Evolutionary conservation across 306 rosid species (phyloP).

Genomic region (Cicer judaicum): DNA sequence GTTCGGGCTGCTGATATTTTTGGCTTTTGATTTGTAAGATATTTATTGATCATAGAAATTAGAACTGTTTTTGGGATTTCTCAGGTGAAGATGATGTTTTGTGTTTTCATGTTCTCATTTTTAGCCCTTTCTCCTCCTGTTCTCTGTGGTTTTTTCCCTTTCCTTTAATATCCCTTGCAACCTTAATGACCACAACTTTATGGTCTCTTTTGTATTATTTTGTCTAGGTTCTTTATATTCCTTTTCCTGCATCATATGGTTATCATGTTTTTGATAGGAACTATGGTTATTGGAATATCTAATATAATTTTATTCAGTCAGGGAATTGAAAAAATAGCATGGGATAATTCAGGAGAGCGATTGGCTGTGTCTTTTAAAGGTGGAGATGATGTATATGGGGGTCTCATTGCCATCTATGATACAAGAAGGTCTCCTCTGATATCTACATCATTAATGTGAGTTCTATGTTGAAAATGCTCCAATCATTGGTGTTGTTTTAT

Average conservation of each 20-base stretch:
- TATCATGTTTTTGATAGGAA: slow-evolving; percentile 39
- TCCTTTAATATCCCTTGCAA: not conserved
- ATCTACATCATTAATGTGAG: slow-evolving; percentile 86
- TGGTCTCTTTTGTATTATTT: slow-evolving; percentile 3
- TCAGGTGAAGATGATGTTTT: not conserved
- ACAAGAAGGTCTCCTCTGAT: slow-evolving; percentile 76
- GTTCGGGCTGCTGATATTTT: not conserved
- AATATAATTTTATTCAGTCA: slow-evolving; percentile 62
- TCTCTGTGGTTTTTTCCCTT: not conserved
- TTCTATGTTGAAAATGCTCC: slow-evolving; percentile 39
- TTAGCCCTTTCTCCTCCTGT: not conserved
- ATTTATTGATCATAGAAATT: not conserved
- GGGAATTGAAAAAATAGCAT: slow-evolving; percentile 85
- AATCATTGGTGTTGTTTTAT: not conserved
- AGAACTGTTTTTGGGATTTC: slow-evolving; percentile 15
- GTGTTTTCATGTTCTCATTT: slow-evolving; percentile 16
- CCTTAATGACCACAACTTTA: not conserved
- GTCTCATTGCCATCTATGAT: slow-evolving; percentile 89
- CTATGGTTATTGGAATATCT: slow-evolving; percentile 26
- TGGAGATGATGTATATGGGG: slow-evolving; percentile 73
- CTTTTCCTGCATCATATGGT: slow-evolving; percentile 10
- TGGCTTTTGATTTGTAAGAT: slow-evolving; percentile 14
- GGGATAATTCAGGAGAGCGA: slow-evolving; percentile 98
- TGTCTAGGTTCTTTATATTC: slow-evolving; percentile 25
- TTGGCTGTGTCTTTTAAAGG: slow-evolving; percentile 85